Percentiles rank a stretch among this genome's conserved stretches.
phyloP scores from a whole-genome alignment of 352 stramenopile genomes.

The Pythium guiyangense region DNA sequence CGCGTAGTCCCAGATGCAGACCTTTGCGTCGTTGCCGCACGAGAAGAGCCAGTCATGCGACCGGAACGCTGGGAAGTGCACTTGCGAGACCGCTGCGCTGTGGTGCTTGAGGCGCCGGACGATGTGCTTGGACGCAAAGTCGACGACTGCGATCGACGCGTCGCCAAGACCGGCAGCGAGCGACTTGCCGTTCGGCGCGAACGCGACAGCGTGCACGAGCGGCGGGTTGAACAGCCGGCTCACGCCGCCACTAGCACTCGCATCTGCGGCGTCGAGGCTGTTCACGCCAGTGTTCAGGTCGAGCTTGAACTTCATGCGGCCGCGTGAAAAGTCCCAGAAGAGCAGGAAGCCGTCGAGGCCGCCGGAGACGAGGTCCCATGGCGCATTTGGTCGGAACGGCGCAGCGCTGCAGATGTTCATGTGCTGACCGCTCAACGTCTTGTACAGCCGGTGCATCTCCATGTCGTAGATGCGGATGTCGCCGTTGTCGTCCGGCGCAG shows the following conservation, averaged over 20 bases:
- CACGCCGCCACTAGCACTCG: background rate
- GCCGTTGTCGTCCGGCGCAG: conserved; percentile 58
- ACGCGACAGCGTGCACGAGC: conserved; percentile 63
- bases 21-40: conserved; percentile 59
- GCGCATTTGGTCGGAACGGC: conserved; percentile 60
- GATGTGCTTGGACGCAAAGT: conserved; percentile 55
- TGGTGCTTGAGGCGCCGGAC: conserved; percentile 48
- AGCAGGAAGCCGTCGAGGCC: conserved; percentile 63
- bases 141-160: conserved; percentile 51
- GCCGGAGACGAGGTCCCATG: conserved; percentile 71
- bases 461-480: conserved; percentile 69
- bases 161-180: conserved; percentile 66
- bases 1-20: conserved; percentile 63
- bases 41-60: conserved; percentile 51
- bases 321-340: conserved; percentile 77
- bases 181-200: conserved; percentile 56
- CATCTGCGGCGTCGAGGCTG: conserved; percentile 15
- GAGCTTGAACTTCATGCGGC: conserved; percentile 62
- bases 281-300: conserved; percentile 56
- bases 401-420: conserved; percentile 64
- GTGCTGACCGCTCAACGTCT: conserved; percentile 64
- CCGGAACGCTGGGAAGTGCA: conserved; percentile 55
- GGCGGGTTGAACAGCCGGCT: conserved; percentile 76
- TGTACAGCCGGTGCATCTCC: conserved; percentile 47
- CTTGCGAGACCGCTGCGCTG: conserved; percentile 46